Base-by-base conservation (phyloP, 768 basidiomycete genomes). In the Rhodocollybia butyracea region DNA sequence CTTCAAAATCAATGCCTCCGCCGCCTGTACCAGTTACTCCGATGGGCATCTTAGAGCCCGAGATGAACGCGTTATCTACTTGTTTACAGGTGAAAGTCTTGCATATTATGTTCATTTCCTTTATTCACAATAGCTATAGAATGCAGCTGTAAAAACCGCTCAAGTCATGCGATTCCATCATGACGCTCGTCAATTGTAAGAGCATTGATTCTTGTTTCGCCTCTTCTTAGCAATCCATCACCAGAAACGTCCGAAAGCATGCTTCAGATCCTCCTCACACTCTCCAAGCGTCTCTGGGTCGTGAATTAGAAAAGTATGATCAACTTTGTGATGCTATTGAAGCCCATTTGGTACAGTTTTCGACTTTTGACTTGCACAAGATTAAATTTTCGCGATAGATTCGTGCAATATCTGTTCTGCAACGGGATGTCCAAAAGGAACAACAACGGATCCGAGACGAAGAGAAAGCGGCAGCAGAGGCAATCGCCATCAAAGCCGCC, bases 311-410 rank as follows among this genome's bases (percentile, higher is more conserved):
- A 65, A 86, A 81, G 63, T 92, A 87, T 60, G 89, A 92, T 63
- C 88, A 90, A 61, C 59, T 91, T 4, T 89, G 88, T 62, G 91
- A 93, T 64, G 74, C 83, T 1, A 82, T 93, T 47, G 91, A 92
- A 66, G 78, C 83, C 38, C 82, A 84, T 51, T 61, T 93, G 60
- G 90, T 84, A 67, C 67, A 84, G 36, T 30, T 45, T 24, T 26
- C 36, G 39, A 47, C 42, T 21, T 40, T 39, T 36, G 12, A 22
- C 19, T n/a, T 55, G 13, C 12, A 11, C 3, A 15, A 11, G 30
- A 34, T 38, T 19, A 7, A 40, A 32, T 36, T 43, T 47, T 46
- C 48, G 43, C 21, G 12, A 24, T 47, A 93, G 90, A 74, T 85
- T 53, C 84, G 82, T 55, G 85, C 89, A 10, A 86, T 92, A 40